Percentiles rank a stretch among this genome's conserved stretches.
These are phyloP conservation scores for Suillus alpinus DNA, from an alignment of 768 basidiomycete genomes.

Conservation along the genomic window DNA sequence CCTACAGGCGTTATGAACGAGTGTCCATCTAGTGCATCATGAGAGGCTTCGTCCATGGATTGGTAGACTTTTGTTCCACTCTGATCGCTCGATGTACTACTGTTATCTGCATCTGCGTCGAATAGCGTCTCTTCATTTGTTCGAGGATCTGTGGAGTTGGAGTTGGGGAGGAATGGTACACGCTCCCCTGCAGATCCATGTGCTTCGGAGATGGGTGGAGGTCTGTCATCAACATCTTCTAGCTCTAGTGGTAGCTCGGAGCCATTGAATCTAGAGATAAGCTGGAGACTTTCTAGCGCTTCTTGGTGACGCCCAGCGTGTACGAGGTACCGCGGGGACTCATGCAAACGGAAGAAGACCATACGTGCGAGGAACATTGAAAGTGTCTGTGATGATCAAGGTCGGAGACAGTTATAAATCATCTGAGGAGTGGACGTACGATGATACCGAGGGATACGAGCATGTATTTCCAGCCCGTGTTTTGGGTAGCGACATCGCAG, in stretches of 20 bases:
- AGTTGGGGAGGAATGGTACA: constrained; percentile 23
- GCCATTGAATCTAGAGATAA: constrained; percentile 88
- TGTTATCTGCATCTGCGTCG: constrained; percentile 27
- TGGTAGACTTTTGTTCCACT: constrained; percentile 25
- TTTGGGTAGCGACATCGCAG: constrained; percentile 68
- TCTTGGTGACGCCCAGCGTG: constrained; percentile 83
- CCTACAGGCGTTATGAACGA: constrained; percentile 23
- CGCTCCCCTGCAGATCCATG: constrained; percentile 22
- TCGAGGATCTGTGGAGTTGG: constrained; percentile 12
- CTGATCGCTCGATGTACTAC: constrained; percentile 11
- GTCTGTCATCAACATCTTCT: constrained; percentile 62
- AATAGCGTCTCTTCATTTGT: constrained; percentile 6
- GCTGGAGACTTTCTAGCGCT: constrained; percentile 76
- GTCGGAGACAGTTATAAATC: background rate
- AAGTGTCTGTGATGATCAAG: constrained; percentile 58
- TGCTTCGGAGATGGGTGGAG: constrained; percentile 19
- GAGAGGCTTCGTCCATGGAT: constrained; percentile 25
- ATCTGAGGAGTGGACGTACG: constrained; percentile 50
- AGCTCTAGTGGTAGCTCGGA: constrained; percentile 62
- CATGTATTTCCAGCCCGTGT: constrained; percentile 89
- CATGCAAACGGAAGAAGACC: constrained; percentile 87
- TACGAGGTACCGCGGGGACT: constrained; percentile 92
- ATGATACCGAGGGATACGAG: constrained; percentile 75
- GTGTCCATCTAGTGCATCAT: constrained; percentile 26
- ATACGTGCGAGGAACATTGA: constrained; percentile 86